Conservation (phyloP, 2,329 filamentous ascomycete genomes). For the Amphichorda felina region DNA sequence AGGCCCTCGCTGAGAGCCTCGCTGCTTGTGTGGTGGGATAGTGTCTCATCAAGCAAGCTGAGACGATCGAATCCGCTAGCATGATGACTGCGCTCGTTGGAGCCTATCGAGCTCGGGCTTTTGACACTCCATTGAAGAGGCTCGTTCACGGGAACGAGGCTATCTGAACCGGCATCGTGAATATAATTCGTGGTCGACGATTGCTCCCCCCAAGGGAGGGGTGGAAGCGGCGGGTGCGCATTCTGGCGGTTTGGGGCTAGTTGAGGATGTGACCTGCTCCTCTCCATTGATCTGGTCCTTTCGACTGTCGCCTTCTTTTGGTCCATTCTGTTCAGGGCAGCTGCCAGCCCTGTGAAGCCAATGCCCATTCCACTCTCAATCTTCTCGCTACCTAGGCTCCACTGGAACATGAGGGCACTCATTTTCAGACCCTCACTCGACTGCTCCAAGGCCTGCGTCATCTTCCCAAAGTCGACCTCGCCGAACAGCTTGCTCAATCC, state of each 20-base stretch:
- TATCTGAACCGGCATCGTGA: background rate
- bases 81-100: constrained; percentile 15
- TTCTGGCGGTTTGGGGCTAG: background rate
- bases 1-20: constrained; percentile 11
- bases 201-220: constrained; percentile 1
- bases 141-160: background rate
- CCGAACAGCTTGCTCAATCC: constrained; percentile 53
- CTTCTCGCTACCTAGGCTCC: constrained; percentile 47
- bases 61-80: constrained; percentile 13
- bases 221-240: constrained; percentile 1
- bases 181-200: background rate
- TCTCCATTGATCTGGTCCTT: background rate
- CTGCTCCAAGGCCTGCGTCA: constrained; percentile 42
- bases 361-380: constrained; percentile 50
- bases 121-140: constrained; percentile 6
- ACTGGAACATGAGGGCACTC: constrained; percentile 53
- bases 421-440: constrained; percentile 51
- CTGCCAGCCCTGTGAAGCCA: constrained; percentile 55
- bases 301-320: constrained; percentile 3
- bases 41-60: constrained; percentile 15
- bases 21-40: constrained; percentile 11
- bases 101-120: constrained; percentile 17
- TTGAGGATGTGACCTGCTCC: background rate
- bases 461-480: constrained; percentile 48
- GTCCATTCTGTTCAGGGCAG: constrained; percentile 40